phyloP scores from a whole-genome alignment of 2,329 filamentous ascomycete genomes.

The Erysiphe pulchra region DNA sequence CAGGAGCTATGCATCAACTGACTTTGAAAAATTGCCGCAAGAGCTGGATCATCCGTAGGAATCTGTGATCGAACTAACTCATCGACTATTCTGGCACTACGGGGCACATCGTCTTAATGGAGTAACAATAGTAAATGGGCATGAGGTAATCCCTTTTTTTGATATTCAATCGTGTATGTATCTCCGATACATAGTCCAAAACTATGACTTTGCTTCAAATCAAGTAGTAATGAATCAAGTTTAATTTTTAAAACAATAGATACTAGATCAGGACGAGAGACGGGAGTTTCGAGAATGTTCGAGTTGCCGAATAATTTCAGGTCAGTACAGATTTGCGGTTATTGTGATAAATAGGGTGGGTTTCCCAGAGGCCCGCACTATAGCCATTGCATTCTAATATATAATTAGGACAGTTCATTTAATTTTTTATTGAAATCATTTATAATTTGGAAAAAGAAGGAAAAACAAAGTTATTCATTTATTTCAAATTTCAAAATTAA shows the following conservation, averaged over 20 bases:
- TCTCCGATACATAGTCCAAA: background rate
- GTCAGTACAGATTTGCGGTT: background rate
- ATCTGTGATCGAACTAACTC: background rate
- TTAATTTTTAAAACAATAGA: background rate
- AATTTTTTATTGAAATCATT: no score
- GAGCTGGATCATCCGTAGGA: background rate
- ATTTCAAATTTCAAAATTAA: no score
- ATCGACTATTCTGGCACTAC: background rate
- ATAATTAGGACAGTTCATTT: no score
- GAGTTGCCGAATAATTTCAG: background rate
- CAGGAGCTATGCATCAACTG: background rate
- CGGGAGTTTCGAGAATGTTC: background rate
- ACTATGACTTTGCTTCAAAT: background rate
- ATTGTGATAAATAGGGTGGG: background rate
- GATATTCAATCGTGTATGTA: background rate
- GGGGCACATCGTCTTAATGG: background rate
- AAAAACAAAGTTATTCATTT: no score
- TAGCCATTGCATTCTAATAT: background rate
- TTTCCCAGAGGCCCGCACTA: background rate
- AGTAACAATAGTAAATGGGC: background rate
- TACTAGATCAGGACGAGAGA: background rate
- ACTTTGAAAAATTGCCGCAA: background rate
- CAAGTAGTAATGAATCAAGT: background rate
- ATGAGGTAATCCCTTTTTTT: background rate
- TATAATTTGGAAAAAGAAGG: no score